Conservation (phyloP, 768 basidiomycete species). For the Amanita phalloides region DNA sequence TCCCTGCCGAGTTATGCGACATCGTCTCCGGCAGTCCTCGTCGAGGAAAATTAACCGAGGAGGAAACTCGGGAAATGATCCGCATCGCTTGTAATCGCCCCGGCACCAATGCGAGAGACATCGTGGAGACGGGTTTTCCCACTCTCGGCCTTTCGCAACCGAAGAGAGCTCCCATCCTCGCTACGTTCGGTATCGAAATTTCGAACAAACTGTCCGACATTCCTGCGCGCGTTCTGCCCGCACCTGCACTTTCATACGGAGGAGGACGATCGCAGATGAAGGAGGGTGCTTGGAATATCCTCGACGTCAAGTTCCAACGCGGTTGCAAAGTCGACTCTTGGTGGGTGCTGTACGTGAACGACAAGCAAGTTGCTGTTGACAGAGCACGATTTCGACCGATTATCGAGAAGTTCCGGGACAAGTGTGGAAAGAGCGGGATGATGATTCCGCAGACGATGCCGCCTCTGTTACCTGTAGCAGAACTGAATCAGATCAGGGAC, state of each 20-base stretch:
- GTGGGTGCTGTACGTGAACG: slow-evolving; percentile 59
- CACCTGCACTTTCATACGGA: slow-evolving; percentile 49
- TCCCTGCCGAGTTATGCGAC: slow-evolving; percentile 66
- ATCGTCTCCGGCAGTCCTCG: slow-evolving; percentile 51
- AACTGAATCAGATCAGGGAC: slow-evolving; percentile 16
- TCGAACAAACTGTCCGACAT: slow-evolving; percentile 47
- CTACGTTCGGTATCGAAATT: slow-evolving; percentile 51
- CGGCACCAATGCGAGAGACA: slow-evolving; percentile 10
- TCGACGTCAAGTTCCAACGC: slow-evolving; percentile 56
- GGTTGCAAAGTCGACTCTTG: slow-evolving; percentile 44
- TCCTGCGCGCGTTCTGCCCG: slow-evolving; percentile 52
- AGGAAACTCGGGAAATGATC: slow-evolving; percentile 64
- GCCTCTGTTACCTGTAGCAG: slow-evolving; percentile 20
- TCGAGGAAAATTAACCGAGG: slow-evolving; percentile 47
- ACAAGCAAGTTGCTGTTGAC: slow-evolving; percentile 25
- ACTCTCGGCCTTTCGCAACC: slow-evolving; percentile 17
- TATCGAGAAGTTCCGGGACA: slow-evolving; percentile 41
- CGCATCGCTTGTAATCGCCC: slow-evolving; percentile 56
- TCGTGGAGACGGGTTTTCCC: slow-evolving; percentile 3
- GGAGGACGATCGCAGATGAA: slow-evolving; percentile 30
- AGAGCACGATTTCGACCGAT: slow-evolving; percentile 13
- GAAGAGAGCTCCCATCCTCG: slow-evolving; percentile 22
- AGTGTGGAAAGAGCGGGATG: slow-evolving; percentile 54
- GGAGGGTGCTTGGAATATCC: slow-evolving; percentile 71
- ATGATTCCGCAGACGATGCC: slow-evolving; percentile 26